These are phyloP conservation scores for Microbotryum intermedium DNA, from an alignment of 1,284 basidiomycete species.

Conservation along the genomic window DNA sequence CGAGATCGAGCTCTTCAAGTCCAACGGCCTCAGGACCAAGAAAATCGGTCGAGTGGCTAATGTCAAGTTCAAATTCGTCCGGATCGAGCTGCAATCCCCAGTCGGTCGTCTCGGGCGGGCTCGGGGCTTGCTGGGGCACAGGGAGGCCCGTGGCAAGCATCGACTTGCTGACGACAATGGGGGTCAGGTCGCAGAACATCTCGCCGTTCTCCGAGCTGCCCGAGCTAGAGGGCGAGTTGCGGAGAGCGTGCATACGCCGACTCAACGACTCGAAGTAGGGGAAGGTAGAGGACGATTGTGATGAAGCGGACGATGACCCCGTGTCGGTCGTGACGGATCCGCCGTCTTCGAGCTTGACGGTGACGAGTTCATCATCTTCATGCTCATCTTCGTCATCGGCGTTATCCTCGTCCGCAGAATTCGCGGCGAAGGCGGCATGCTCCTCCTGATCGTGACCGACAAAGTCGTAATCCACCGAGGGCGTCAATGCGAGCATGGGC, in stretches of 20 bases:
- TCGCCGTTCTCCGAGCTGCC: conserved; percentile 19
- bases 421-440: conserved; percentile 6
- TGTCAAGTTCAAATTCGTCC: conserved; percentile 24
- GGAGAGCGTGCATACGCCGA: conserved; percentile 10
- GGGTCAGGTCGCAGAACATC: conserved; percentile 16
- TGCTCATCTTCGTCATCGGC: conserved; percentile 16
- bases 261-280: conserved; percentile 15
- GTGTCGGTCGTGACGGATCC: not conserved
- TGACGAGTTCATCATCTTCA: conserved; percentile 17
- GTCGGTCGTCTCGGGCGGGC: conserved; percentile 21
- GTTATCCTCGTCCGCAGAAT: conserved; percentile 21
- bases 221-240: conserved; percentile 12
- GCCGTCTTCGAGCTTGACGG: conserved; percentile 22
- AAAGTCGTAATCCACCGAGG: conserved; percentile 20
- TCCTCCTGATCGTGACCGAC: conserved; percentile 23
- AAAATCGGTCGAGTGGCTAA: conserved; percentile 12
- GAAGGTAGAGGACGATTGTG: conserved; percentile 13
- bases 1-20: conserved; percentile 27
- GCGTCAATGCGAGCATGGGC: conserved; percentile 6
- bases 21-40: conserved; percentile 26
- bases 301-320: conserved; percentile 12
- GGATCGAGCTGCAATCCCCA: conserved; percentile 23
- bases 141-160: conserved; percentile 23
- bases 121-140: conserved; percentile 22
- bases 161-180: conserved; percentile 16